Evolutionary conservation across 805 yeast genomes (phyloP).

Genomic region (Cyberlindnera maritima): DNA sequence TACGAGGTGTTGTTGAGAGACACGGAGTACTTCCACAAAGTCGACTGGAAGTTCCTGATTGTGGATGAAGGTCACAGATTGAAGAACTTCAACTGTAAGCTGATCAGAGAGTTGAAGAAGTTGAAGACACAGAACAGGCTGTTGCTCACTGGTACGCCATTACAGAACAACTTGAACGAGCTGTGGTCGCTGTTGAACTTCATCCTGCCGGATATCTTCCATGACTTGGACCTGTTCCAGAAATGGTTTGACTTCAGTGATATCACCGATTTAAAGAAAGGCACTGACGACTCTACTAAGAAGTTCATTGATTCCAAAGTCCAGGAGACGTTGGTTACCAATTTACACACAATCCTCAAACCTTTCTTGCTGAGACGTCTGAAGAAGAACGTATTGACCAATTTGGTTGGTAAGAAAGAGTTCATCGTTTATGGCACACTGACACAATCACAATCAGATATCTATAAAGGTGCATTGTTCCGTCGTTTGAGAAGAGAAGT

Average conservation of each 20-base stretch:
- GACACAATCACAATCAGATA: slow-evolving; percentile 57
- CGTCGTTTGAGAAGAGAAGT: slow-evolving; percentile 44
- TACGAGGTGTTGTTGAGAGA: slow-evolving; percentile 81
- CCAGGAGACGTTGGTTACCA: slow-evolving; percentile 62
- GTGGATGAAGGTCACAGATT: slow-evolving; percentile 96
- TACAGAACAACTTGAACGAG: slow-evolving; percentile 87
- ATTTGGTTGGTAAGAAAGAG: slow-evolving; percentile 86
- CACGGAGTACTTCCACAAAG: slow-evolving; percentile 46
- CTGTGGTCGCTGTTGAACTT: slow-evolving; percentile 91
- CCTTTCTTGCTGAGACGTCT: slow-evolving; percentile 85
- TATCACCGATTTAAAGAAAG: slow-evolving; percentile 39
- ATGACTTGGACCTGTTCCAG: slow-evolving; percentile 84
- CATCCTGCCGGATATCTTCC: slow-evolving; percentile 88
- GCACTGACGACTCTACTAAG: slow-evolving; percentile 38
- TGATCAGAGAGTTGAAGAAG: slow-evolving; percentile 69
- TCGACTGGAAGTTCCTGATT: slow-evolving; percentile 77
- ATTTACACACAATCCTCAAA: slow-evolving; percentile 80
- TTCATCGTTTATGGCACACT: slow-evolving; percentile 75
- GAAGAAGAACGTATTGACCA: slow-evolving; percentile 66
- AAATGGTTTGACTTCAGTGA: slow-evolving; percentile 90
- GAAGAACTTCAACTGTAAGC: slow-evolving; percentile 76
- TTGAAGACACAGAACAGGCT: slow-evolving; percentile 68
- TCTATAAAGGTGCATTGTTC: slow-evolving; percentile 53
- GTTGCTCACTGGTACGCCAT: slow-evolving; percentile 91
- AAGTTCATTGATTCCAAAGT: slow-evolving; percentile 55